Base-by-base conservation (phyloP, 306 rosid genomes). In the Cicer bijugum region DNA sequence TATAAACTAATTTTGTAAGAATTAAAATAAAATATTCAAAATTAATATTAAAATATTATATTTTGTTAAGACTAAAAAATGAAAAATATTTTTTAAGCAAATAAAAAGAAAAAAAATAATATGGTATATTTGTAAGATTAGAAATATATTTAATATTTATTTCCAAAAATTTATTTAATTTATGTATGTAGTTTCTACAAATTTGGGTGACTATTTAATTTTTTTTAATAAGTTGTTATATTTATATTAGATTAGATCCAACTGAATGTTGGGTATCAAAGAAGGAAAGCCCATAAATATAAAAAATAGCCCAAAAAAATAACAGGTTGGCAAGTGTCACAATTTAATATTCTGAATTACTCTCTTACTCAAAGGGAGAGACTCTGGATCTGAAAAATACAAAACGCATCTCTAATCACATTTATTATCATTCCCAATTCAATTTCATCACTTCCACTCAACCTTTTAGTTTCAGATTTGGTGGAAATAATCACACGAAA, bases 131-230 rank as follows among this genome's bases (percentile, higher is more conserved):
- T 28, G 4, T 28, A 28, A 2, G 33, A 28, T 28, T 2, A 3
- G 3, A 28, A 28, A 28, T 28, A 28, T 28, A 28, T 28, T 0
- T 28, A 28, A 28, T 28, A 6, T 40, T 40, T 7, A 6, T 40
- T 40, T 40, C 10, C 2, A 1, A 0, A 8, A 40, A 6, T 6
- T 40, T 7, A 40, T 7, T 6, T 40, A 6, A 5, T n/a, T 12
- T 12, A 48, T 12, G 55, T 12, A 50, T 7, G 7, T 7, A 40
- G 5, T 6, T 40, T 11, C 8, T 57, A 23, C 15, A 23, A 57
- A 57, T 57, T 23, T 57, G 63, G 23, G 39, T 57, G 63, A 57
- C 63, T 23, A 57, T 20, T 57, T 0, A 57, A 57, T 23, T 28
- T 28, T 3, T 28, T 28, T 28, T 1, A 9, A 55, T 0, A 55